Evolutionary conservation across 2,329 filamentous ascomycete species (phyloP).

Genomic region (Paraphaeosphaeria minitans): DNA sequence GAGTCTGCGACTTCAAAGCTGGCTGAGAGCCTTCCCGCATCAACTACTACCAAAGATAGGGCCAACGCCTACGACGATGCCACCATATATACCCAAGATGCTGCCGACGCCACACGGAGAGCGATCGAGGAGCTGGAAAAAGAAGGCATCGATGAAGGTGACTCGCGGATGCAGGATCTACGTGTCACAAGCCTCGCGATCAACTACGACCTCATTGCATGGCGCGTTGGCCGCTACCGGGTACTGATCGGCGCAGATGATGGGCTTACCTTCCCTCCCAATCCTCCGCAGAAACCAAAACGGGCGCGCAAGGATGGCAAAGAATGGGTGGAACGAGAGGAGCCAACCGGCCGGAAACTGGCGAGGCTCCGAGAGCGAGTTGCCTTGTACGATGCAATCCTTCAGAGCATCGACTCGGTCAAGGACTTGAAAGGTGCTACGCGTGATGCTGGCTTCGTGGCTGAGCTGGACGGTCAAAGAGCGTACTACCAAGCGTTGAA

Average conservation of each 20-base stretch:
- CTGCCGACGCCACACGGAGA: conserved; percentile 88
- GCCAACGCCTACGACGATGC: conserved; percentile 91
- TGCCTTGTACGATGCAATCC: conserved; percentile 86
- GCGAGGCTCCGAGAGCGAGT: conserved; percentile 83
- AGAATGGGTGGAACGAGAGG: conserved; percentile 58
- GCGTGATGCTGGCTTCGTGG: conserved; percentile 75
- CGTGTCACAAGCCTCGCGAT: conserved; percentile 92
- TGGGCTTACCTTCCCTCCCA: conserved; percentile 65
- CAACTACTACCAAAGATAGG: conserved; percentile 64
- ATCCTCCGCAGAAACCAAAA: conserved; percentile 60
- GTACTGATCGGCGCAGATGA: conserved; percentile 84
- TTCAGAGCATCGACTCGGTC: conserved; percentile 89
- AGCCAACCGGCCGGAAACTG: conserved; percentile 75
- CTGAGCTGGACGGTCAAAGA: conserved; percentile 77
- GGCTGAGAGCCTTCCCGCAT: conserved; percentile 47
- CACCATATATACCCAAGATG: conserved; percentile 88
- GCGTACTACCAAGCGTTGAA: conserved; percentile 89
- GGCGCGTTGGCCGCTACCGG: conserved; percentile 91
- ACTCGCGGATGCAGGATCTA: conserved; percentile 86
- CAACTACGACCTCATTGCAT: conserved; percentile 91
- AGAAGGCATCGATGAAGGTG: conserved; percentile 83
- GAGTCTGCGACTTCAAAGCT: conserved; percentile 60
- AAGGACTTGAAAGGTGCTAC: conserved; percentile 89
- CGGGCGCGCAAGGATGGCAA: conserved; percentile 56
- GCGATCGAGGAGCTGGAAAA: conserved; percentile 87